Percentiles rank a stretch among this genome's conserved stretches.
These are phyloP conservation scores for Skeletonema tropicum DNA, from an alignment of 108 stramenopile genomes.

Conservation along the genomic window DNA sequence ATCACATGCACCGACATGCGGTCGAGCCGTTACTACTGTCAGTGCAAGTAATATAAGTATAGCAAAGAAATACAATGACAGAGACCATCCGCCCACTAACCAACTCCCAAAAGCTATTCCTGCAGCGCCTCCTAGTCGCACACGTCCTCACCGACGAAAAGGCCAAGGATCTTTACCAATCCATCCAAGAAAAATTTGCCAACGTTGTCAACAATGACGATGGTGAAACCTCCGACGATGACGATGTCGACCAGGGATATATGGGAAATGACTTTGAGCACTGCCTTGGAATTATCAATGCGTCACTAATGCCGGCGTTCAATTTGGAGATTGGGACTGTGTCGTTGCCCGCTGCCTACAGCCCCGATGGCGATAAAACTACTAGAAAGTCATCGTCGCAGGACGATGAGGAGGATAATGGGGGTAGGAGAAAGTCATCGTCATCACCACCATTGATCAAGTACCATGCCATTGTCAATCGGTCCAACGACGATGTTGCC, in stretches of 20 bases:
- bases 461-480: constrained; percentile 69
- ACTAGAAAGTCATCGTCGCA: not conserved
- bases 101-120: constrained; percentile 66
- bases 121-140: constrained; percentile 69
- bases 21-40: too few species aligned
- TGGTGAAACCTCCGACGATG: constrained; percentile 10
- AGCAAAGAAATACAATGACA: not conserved
- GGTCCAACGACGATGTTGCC: constrained; percentile 48
- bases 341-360: constrained; percentile 34
- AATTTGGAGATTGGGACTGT: constrained; percentile 75
- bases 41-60: not conserved
- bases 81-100: constrained; percentile 51
- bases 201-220: constrained; percentile 16
- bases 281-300: constrained; percentile 64
- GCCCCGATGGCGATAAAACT: constrained; percentile 12
- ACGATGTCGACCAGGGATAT: constrained; percentile 22
- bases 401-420: not conserved
- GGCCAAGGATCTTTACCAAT: constrained; percentile 45
- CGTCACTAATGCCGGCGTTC: constrained; percentile 56
- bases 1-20: too few species aligned
- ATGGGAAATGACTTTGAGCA: constrained; percentile 48
- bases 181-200: constrained; percentile 45
- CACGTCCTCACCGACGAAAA: constrained; percentile 62
- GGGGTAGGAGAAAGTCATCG: not conserved
- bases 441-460: constrained; percentile 14